Evolutionary conservation across 257 asterid species (phyloP), one percentile per base, ranked within the genome.

Genomic region (Solanum pinnatisectum): DNA sequence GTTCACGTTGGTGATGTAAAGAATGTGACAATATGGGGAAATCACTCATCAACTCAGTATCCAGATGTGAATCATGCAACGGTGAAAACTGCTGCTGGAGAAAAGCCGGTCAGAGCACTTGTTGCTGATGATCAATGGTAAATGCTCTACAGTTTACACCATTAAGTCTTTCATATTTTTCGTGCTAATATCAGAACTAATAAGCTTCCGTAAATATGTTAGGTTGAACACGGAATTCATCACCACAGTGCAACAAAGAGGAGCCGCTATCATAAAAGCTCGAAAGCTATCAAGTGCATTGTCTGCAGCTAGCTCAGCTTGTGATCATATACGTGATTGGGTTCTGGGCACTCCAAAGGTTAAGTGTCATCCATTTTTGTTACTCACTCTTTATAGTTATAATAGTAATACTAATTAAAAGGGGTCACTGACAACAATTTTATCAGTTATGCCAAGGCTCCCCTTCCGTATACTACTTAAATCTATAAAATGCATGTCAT

Each of bases 301-400:
- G 8, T 96, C 99, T 37, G 99, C 98, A 39, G 98, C 98, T 46
- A 94, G 93, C 87, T 90, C 98, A n/a, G 96, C 95, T 85, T 95
- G 99, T 73, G 99, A 96, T 90, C 99, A 96, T 85, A 89, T 96
- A 44, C 98, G 86, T 22, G 96, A 95, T 83, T 96, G 98, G 99
- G 91, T 94, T 89, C 91, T 92, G 8, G 99, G 98, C 79, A 95
- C 99, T 84, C 98, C 98, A 20, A 95, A 96, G 95, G 99, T 96
- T 88, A 35, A 59, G 27, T 59, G 35, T 86, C 63, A 70, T 25
- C 22, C 84, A 42, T 40, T 18, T 16, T 18, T 5, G 20, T 85
- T 35, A 30, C 71, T 23, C 71, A 27, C 49, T 10, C 74, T 9
- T 8, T 46, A 5, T 37, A 20, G 60, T 65, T 56, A 14, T 52